These are phyloP conservation scores for Dothideomycetes sp. DNA, from an alignment of 2,329 filamentous ascomycete species.

Conservation along the genomic window DNA sequence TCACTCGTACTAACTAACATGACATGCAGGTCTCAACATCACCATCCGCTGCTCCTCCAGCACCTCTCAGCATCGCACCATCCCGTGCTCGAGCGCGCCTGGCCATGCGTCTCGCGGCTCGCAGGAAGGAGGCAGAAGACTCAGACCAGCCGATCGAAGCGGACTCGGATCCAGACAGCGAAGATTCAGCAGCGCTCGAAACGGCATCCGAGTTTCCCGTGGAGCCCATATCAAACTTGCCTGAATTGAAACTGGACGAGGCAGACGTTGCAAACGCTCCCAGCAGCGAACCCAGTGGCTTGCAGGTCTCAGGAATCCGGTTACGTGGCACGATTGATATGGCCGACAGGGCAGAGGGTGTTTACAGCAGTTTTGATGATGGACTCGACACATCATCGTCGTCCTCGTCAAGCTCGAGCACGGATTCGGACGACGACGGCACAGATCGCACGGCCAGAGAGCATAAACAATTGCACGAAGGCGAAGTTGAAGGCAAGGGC, in stretches of 20 bases:
- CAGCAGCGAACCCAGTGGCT: conserved; percentile 29
- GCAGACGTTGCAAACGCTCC: not conserved
- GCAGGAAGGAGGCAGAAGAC: conserved; percentile 19
- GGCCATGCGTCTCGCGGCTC: conserved; percentile 66
- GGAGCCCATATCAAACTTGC: conserved; percentile 29
- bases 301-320: conserved; percentile 11
- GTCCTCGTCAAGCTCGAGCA: not conserved
- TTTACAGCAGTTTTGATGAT: conserved; percentile 30
- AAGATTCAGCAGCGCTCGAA: conserved; percentile 19
- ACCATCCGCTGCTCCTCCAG: conserved; percentile 18
- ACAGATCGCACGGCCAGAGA: too few relatives aligned
- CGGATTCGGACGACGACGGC: conserved; percentile 10
- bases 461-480: too few relatives aligned
- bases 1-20: conserved; percentile 5
- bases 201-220: conserved; percentile 19
- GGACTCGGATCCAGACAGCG: conserved; percentile 21
- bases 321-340: not conserved
- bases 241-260: conserved; percentile 24
- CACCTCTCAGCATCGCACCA: conserved; percentile 74
- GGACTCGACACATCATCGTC: too few relatives aligned
- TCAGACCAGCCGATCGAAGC: conserved; percentile 11
- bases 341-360: conserved; percentile 14
- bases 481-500: conserved; percentile 14
- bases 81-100: conserved; percentile 79
- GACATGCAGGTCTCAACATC: conserved; percentile 1